A percentile compares a stretch with the other conserved stretches of the same genome.
Conservation (phyloP, 352 stramenopile genomes). For the Pseudoperonospora humuli region DNA sequence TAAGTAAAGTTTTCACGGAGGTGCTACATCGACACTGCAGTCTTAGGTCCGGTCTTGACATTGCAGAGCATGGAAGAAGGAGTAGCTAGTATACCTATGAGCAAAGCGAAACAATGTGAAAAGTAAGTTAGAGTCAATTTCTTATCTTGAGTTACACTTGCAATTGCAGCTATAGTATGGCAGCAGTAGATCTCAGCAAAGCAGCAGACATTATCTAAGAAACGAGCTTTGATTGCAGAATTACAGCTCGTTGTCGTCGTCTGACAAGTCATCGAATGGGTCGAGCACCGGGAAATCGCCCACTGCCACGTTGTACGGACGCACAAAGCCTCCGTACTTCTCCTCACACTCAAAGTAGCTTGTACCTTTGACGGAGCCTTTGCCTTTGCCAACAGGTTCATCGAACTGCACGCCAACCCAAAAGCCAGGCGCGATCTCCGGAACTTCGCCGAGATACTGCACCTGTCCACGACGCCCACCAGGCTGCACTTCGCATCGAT, state of each 20-base stretch:
- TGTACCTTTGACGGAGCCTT: constrained; percentile 88
- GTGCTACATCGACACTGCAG: not conserved
- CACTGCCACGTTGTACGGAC: constrained; percentile 89
- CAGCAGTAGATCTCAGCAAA: not conserved
- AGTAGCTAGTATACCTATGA: constrained; percentile 12
- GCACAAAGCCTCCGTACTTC: constrained; percentile 93
- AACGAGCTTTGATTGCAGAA: not conserved
- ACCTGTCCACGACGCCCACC: constrained; percentile 90
- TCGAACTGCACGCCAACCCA: constrained; percentile 97
- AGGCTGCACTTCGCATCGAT: constrained; percentile 95
- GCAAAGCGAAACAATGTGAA: constrained; percentile 22
- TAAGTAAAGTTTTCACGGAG: constrained; percentile 28
- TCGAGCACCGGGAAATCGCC: constrained; percentile 90
- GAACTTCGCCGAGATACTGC: constrained; percentile 88
- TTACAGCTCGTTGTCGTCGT: constrained; percentile 81
- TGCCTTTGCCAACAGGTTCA: constrained; percentile 91
- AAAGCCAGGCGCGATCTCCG: constrained; percentile 84
- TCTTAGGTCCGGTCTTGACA: not conserved
- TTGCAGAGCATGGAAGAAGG: not conserved
- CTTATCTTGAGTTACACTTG: constrained; percentile 10
- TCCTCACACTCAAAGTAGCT: constrained; percentile 89
- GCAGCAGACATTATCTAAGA: not conserved
- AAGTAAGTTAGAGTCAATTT: constrained; percentile 51
- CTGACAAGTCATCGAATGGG: constrained; percentile 62
- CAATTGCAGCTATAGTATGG: not conserved